Base-by-base conservation (phyloP, 495 filamentous ascomycete species). In the Aspergillus conjunctus region DNA sequence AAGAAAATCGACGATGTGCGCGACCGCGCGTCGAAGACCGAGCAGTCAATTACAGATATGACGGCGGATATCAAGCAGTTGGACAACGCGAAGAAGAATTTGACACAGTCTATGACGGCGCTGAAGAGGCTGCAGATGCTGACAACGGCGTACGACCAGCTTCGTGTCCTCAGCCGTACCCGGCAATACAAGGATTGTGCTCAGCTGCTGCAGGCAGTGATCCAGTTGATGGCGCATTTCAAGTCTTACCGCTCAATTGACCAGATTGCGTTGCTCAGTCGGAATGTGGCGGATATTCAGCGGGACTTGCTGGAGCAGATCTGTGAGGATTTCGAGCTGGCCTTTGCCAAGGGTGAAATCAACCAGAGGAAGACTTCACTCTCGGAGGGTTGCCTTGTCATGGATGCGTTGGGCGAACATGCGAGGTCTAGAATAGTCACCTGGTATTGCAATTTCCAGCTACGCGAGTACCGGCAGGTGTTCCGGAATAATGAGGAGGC, bases 201-300 rank as follows among this genome's bases (percentile, higher is more conserved):
- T 37, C 92, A 94, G 68, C 80, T 99, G 54, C 84, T 99, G 55
- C 91, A 96, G 73, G 94, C 95, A 5, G 94, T 99, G 41, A 86
- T 98, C 60, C 94, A 99, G 83, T 86, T 99, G 32, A 97, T 97
- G 92, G 89, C 90, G 58, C 92, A 99, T 77, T 99, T 99, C 84
- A 96, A 97, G 73, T 94, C 91, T 68, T 98, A 98, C 71, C 84
- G 95, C 58, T 95, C 91, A 58, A 97, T 99, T 44, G 93, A 97
- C 70, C 94, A 99, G 79, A 98, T 99, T 64, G 94, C 94, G 17
- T 90, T 91, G 4, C 84, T 98, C 34, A 93, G 91, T 67, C 85
- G 91, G 45, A 96, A 96, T 68, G 94, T 98, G 37, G 90, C 92
- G 21, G 94, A 98, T 63, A 82, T 98, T 55, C 96, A 98, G 75